Evolutionary conservation across 441 rosid genomes (phyloP).

Genomic region (Adansonia madagascariensis): DNA sequence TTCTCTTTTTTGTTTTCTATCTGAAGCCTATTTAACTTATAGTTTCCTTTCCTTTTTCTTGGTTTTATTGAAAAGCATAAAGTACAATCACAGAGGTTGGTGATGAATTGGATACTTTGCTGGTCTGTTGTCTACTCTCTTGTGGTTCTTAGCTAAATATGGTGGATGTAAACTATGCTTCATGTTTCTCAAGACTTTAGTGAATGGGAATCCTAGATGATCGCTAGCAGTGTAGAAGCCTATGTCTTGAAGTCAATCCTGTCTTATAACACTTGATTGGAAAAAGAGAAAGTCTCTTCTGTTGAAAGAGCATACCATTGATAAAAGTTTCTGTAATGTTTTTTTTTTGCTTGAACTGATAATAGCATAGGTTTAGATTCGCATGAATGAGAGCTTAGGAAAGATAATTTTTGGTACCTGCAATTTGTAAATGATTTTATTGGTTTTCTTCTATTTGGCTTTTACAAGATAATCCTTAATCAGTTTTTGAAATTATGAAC

Average conservation of each 20-base stretch:
- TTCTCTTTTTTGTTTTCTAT: slow-evolving; percentile 28
- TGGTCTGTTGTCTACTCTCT: neutral
- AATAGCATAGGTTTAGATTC: slow-evolving; percentile 1
- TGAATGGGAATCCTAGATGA: neutral
- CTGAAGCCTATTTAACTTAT: slow-evolving; percentile 6
- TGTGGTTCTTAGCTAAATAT: slow-evolving; percentile 2
- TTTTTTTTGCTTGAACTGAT: neutral
- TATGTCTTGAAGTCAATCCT: neutral
- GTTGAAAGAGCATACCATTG: neutral
- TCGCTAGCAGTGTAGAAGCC: slow-evolving; percentile 2
- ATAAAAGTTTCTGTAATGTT: neutral
- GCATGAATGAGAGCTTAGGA: neutral
- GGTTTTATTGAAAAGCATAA: neutral
- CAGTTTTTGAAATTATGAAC: neutral
- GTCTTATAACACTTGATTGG: neutral
- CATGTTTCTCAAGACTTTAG: neutral
- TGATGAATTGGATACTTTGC: neutral
- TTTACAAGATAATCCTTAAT: neutral
- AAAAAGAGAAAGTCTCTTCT: neutral
- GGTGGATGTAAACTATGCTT: neutral
- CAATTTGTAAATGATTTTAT: neutral
- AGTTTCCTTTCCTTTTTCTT: neutral
- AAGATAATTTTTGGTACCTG: neutral
- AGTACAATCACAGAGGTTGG: neutral
- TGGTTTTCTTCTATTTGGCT: neutral